These are phyloP conservation scores for Claviceps citrina DNA, from an alignment of 2,329 filamentous ascomycete genomes.

Conservation along the genomic window DNA sequence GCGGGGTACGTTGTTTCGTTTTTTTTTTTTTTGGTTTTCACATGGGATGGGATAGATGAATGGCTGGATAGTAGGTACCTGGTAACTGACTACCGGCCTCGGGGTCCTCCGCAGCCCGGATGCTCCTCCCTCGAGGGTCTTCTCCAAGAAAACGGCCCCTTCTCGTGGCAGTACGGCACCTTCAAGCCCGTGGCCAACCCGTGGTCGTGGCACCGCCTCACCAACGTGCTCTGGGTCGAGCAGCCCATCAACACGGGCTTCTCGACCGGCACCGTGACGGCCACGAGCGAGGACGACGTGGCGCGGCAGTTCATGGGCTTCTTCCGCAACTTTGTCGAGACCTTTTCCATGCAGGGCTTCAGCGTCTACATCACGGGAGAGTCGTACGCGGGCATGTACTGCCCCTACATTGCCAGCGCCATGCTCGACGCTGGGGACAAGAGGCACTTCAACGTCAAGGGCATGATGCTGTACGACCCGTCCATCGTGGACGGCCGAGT, in stretches of 20 bases:
- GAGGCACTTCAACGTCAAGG: slow-evolving; percentile 49
- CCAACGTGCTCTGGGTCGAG: slow-evolving; percentile 53
- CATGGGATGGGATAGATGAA: no score
- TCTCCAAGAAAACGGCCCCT: slow-evolving; percentile 63
- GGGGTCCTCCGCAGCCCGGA: slow-evolving; percentile 21
- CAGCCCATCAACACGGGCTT: slow-evolving; percentile 56
- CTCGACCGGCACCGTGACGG: slow-evolving; percentile 46
- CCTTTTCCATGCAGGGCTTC: slow-evolving; percentile 48
- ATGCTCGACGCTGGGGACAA: slow-evolving; percentile 52
- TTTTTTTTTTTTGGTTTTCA: no score
- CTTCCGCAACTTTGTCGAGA: slow-evolving; percentile 62
- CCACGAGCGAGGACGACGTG: slow-evolving; percentile 49
- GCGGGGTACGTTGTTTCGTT: slow-evolving; percentile 22
- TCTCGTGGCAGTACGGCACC: slow-evolving; percentile 57
- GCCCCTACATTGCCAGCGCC: slow-evolving; percentile 53
- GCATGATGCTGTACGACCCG: slow-evolving; percentile 57
- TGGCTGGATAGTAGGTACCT: no score
- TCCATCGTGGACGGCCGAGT: slow-evolving; percentile 36
- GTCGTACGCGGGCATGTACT: slow-evolving; percentile 48
- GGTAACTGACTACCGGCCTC: no score
- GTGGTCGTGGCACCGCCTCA: slow-evolving; percentile 44
- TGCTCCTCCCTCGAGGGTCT: slow-evolving; percentile 51
- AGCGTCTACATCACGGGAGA: slow-evolving; percentile 62
- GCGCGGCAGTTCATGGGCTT: slow-evolving; percentile 59
- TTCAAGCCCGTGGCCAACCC: slow-evolving; percentile 48